A percentile compares a stretch with the other conserved stretches of the same genome.
Evolutionary conservation across 306 rosid genomes (phyloP).

Genomic region (Casuarina cunninghamiana): DNA sequence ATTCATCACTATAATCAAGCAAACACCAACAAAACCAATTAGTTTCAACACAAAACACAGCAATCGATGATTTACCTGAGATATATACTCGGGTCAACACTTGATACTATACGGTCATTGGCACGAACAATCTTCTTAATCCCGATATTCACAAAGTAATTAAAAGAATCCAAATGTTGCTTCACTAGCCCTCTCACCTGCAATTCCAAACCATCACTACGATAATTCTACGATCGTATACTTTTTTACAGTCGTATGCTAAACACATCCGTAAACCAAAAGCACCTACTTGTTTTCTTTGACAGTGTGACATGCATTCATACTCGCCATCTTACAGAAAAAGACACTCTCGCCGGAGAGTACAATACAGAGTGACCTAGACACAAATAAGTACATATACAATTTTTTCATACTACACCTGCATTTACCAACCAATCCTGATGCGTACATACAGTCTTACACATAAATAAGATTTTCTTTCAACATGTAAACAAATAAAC

Average conservation of each 20-base stretch:
- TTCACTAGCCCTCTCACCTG: conserved; percentile 89
- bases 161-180: conserved; percentile 92
- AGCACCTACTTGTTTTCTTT: too few species aligned
- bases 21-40: neutral
- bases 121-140: conserved; percentile 80
- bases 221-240: neutral
- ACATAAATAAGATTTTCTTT: neutral
- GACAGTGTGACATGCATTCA: too few species aligned
- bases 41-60: neutral
- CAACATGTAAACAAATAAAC: neutral
- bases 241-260: neutral
- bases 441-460: neutral
- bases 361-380: too few species aligned
- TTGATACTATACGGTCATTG: conserved; percentile 44
- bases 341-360: too few species aligned
- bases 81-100: conserved; percentile 45
- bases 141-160: conserved; percentile 67
- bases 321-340: too few species aligned
- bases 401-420: too few species aligned
- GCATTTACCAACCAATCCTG: too few species aligned
- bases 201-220: conserved; percentile 3
- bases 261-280: neutral
- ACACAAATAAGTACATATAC: too few species aligned
- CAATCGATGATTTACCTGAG: conserved; percentile 42
- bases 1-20: neutral